Evolutionary conservation across 768 basidiomycete species (phyloP).

Genomic region (Pholiota microspora): DNA sequence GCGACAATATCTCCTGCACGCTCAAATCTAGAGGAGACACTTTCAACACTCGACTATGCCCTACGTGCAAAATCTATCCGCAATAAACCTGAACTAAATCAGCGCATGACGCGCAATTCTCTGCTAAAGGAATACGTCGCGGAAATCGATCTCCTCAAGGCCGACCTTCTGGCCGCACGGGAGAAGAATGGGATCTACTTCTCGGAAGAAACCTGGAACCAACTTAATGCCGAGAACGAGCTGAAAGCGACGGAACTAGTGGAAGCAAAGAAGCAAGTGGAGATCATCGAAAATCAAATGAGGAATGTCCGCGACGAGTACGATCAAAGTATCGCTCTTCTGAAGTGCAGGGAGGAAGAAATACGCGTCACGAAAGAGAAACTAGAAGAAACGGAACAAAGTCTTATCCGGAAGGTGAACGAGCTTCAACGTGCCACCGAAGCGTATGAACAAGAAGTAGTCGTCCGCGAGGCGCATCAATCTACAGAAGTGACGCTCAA

Average conservation of each 20-base stretch:
- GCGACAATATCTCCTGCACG: slow-evolving; percentile 94
- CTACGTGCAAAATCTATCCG: slow-evolving; percentile 92
- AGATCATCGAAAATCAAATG: slow-evolving; percentile 82
- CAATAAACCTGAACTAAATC: slow-evolving; percentile 94
- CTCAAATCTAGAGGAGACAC: slow-evolving; percentile 93
- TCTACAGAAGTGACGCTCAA: slow-evolving; percentile 70
- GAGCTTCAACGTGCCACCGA: slow-evolving; percentile 58
- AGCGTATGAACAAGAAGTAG: slow-evolving; percentile 75
- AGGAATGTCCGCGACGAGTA: slow-evolving; percentile 83
- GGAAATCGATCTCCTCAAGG: slow-evolving; percentile 92
- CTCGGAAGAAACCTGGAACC: slow-evolving; percentile 86
- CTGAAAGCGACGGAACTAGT: slow-evolving; percentile 72
- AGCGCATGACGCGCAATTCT: slow-evolving; percentile 88
- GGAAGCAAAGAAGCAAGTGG: slow-evolving; percentile 81
- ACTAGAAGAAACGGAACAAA: slow-evolving; percentile 49
- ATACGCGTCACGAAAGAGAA: slow-evolving; percentile 58
- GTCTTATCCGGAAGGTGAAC: slow-evolving; percentile 50
- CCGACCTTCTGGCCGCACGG: slow-evolving; percentile 84
- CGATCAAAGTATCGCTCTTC: slow-evolving; percentile 79
- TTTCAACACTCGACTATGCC: slow-evolving; percentile 97
- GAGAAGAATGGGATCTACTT: slow-evolving; percentile 98
- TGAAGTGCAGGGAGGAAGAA: slow-evolving; percentile 77
- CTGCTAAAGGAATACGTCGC: slow-evolving; percentile 91
- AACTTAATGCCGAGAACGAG: slow-evolving; percentile 77
- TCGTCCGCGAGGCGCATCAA: slow-evolving; percentile 77